These are phyloP conservation scores for Circinella umbellata DNA, from an alignment of 371 early-diverging fungal species.

Conservation along the genomic window DNA sequence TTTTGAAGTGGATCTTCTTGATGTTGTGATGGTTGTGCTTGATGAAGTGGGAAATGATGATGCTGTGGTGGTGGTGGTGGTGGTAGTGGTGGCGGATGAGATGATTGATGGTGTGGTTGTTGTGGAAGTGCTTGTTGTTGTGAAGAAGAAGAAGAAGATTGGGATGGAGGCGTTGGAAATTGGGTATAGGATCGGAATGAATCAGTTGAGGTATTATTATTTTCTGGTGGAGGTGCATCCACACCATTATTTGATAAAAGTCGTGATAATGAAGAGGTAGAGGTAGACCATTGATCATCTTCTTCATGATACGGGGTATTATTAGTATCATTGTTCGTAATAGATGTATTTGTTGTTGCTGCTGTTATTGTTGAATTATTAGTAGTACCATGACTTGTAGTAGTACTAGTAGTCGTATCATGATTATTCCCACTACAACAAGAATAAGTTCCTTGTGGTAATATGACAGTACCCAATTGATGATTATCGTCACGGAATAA, in stretches of 20 bases:
- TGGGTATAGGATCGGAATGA: conserved; percentile 1
- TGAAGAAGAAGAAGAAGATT: conserved; percentile 1
- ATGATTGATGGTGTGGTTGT: neutral
- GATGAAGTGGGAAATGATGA: neutral
- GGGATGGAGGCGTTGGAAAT: conserved; percentile 9
- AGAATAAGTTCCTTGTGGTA: conserved; percentile 11
- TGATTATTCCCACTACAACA: conserved; percentile 17
- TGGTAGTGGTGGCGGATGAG: conserved; percentile 3
- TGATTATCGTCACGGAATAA: conserved; percentile 31
- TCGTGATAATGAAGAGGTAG: conserved; percentile 8
- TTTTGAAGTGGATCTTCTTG: conserved; percentile 6
- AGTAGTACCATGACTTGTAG: neutral
- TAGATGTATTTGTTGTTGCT: neutral
- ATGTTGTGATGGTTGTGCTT: neutral
- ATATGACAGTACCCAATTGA: conserved; percentile 4
- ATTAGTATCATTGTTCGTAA: no score
- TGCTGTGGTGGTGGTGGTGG: neutral
- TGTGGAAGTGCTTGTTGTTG: neutral
- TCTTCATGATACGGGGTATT: neutral
- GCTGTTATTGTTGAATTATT: neutral
- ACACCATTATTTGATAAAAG: conserved; percentile 2
- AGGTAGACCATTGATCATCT: conserved; percentile 3
- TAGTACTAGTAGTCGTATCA: conserved; percentile 1
- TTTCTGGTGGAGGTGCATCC: neutral
- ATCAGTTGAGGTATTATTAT: neutral